Evolutionary conservation across 306 rosid species (phyloP).

Genomic region (Parietaria judaica): DNA sequence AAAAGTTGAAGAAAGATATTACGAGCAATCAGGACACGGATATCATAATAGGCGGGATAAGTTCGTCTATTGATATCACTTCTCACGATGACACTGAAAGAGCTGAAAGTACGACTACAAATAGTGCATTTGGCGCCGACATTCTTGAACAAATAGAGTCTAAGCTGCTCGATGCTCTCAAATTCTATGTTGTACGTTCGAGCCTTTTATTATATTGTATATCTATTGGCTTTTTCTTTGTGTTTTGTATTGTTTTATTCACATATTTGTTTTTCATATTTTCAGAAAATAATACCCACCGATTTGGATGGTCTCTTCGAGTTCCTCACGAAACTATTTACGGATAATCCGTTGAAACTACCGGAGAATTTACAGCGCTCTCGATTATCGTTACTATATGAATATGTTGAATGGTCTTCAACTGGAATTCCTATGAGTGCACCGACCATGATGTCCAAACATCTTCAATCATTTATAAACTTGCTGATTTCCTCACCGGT

Average conservation of each 20-base stretch:
- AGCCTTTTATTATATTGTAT: conserved; percentile 13
- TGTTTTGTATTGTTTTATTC: conserved; percentile 8
- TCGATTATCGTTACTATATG: conserved; percentile 63
- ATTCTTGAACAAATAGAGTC: conserved; percentile 31
- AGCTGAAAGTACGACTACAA: conserved; percentile 22
- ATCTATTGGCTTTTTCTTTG: not conserved
- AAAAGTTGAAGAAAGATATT: conserved; percentile 43
- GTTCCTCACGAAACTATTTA: conserved; percentile 57
- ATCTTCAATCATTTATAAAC: conserved; percentile 62
- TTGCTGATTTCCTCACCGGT: conserved; percentile 56
- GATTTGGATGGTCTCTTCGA: conserved; percentile 66
- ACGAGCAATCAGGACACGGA: conserved; percentile 39
- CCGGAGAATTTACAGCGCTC: conserved; percentile 51
- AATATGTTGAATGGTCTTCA: conserved; percentile 58
- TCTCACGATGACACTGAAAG: conserved; percentile 21
- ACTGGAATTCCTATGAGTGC: conserved; percentile 50
- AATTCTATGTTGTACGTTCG: conserved; percentile 57
- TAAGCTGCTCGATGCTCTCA: conserved; percentile 67
- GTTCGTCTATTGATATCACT: conserved; percentile 28
- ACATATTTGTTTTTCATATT: conserved; percentile 17
- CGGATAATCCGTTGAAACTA: conserved; percentile 40
- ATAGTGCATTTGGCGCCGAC: conserved; percentile 58
- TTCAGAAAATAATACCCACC: conserved; percentile 60
- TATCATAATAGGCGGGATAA: conserved; percentile 64
- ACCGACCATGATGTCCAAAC: conserved; percentile 69